Percentiles rank a stretch among this genome's conserved stretches.
phyloP scores from a whole-genome alignment of 1,284 basidiomycete species.

The Sporisorium exsertum region DNA sequence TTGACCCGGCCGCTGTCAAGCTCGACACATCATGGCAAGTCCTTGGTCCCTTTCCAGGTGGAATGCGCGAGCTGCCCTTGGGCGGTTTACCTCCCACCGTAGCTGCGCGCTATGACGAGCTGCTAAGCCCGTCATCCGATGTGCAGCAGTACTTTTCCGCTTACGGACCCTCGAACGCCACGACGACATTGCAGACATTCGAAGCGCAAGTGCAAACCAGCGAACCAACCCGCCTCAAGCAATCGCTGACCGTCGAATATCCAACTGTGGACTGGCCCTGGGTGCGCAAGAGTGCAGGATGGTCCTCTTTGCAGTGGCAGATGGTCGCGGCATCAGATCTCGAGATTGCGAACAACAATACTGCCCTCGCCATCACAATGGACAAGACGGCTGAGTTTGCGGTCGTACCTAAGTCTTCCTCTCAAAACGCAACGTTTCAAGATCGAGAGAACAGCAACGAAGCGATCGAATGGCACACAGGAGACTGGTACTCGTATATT shows the following conservation, averaged over 20 bases:
- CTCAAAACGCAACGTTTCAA: background rate
- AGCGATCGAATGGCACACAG: conserved; percentile 46
- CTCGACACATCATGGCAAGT: conserved; percentile 31
- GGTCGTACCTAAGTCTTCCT: conserved; percentile 10
- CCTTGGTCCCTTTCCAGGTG: conserved; percentile 31
- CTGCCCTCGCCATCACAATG: conserved; percentile 33
- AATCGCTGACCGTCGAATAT: conserved; percentile 34
- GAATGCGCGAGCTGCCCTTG: conserved; percentile 42
- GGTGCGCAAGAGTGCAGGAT: conserved; percentile 43
- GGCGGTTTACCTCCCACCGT: conserved; percentile 33
- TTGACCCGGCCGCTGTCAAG: background rate
- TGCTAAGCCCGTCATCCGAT: background rate
- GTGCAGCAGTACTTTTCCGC: conserved; percentile 4
- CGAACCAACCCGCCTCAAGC: conserved; percentile 2
- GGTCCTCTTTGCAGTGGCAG: conserved; percentile 53
- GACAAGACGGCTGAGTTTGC: conserved; percentile 48
- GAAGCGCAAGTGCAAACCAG: conserved; percentile 10
- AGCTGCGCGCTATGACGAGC: conserved; percentile 6
- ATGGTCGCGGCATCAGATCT: conserved; percentile 35
- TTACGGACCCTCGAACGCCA: conserved; percentile 31
- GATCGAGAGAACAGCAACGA: background rate
- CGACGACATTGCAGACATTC: conserved; percentile 4
- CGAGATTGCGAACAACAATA: conserved; percentile 17
- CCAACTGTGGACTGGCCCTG: conserved; percentile 37
- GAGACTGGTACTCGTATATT: conserved; percentile 57